phyloP scores from a whole-genome alignment of 495 filamentous ascomycete species.

The Talaromyces liani region DNA sequence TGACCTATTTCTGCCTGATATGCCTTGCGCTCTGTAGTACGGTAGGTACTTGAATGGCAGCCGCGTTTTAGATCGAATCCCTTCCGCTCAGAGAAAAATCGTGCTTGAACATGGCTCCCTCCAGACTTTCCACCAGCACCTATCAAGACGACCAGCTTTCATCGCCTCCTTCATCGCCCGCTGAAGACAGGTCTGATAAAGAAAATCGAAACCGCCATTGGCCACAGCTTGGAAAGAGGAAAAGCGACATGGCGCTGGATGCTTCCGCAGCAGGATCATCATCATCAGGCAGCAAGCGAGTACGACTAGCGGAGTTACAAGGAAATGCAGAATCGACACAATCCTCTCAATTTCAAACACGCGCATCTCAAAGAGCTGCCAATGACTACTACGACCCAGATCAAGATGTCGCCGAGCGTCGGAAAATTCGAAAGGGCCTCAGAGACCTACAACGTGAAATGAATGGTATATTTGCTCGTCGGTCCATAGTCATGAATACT shows the following conservation, averaged over 20 bases:
- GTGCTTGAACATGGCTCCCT: neutral
- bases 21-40: neutral
- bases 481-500: neutral
- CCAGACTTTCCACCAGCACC: neutral
- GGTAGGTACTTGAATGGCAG: no score
- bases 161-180: slow-evolving; percentile 1
- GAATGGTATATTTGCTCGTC: slow-evolving; percentile 40
- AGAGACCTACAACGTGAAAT: slow-evolving; percentile 62
- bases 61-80: neutral
- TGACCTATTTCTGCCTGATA: neutral
- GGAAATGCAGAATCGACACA: slow-evolving; percentile 15
- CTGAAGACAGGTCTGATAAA: slow-evolving; percentile 47
- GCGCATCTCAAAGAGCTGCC: slow-evolving; percentile 18
- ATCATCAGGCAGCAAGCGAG: slow-evolving; percentile 26
- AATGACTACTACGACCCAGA: slow-evolving; percentile 76
- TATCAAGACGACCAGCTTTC: neutral
- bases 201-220: slow-evolving; percentile 36
- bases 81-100: neutral
- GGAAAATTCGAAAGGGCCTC: slow-evolving; percentile 57
- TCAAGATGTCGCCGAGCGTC: slow-evolving; percentile 72
- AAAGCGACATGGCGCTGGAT: slow-evolving; percentile 22
- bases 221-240: slow-evolving; percentile 17
- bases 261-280: slow-evolving; percentile 6
- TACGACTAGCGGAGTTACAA: slow-evolving; percentile 28
- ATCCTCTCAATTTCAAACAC: slow-evolving; percentile 23